phyloP scores from a whole-genome alignment of 306 rosid genomes.

The Leucaena leucocephala region DNA sequence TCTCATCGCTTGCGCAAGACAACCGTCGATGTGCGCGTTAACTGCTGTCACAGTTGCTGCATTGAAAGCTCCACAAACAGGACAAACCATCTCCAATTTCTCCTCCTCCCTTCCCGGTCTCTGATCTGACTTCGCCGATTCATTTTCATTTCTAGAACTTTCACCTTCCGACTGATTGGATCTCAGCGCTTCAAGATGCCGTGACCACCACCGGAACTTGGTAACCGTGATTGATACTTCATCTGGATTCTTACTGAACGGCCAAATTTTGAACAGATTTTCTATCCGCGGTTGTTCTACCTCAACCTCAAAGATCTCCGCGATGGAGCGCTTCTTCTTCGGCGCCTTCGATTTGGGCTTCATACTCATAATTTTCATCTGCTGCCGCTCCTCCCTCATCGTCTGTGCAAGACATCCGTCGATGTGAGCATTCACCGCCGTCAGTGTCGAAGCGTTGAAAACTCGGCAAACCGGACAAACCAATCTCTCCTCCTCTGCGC shows the following conservation, averaged over 20 bases:
- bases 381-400: conserved; percentile 46
- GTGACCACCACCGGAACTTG: conserved; percentile 80
- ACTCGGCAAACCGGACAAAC: conserved; percentile 73
- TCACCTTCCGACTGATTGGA: conserved; percentile 39
- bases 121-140: conserved; percentile 28
- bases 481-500: conserved; percentile 44
- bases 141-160: conserved; percentile 18
- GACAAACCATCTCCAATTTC: conserved; percentile 69
- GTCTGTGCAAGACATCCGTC: conserved; percentile 64
- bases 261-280: conserved; percentile 38
- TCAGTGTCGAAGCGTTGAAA: conserved; percentile 61
- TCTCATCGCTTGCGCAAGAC: conserved; percentile 55
- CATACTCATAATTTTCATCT: conserved; percentile 35
- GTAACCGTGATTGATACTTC: conserved; percentile 59
- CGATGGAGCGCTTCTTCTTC: conserved; percentile 82
- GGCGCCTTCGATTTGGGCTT: conserved; percentile 63
- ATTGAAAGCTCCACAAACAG: conserved; percentile 66
- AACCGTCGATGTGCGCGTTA: conserved; percentile 67
- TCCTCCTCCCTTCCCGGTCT: conserved; percentile 31
- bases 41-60: conserved; percentile 69
- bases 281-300: conserved; percentile 26
- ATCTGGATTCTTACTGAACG: conserved; percentile 22
- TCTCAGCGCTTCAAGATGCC: conserved; percentile 56
- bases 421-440: conserved; percentile 66
- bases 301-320: conserved; percentile 67